phyloP scores from a whole-genome alignment of 306 rosid species.

The Arachis hypogaea region DNA sequence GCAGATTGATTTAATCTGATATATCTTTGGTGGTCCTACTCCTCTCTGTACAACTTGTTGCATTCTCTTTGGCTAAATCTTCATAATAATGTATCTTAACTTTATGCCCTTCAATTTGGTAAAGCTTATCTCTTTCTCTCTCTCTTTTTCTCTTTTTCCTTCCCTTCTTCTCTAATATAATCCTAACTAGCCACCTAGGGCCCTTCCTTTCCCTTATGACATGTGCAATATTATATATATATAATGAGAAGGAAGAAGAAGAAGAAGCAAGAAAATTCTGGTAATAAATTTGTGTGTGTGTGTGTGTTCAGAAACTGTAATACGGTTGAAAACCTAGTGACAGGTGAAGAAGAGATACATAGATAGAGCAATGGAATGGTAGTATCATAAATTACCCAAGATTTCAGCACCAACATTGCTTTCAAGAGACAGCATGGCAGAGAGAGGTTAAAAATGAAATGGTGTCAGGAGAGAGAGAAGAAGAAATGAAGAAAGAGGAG shows the following conservation, averaged over 20 bases:
- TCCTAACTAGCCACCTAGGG: too few relatives aligned
- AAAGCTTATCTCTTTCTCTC: constrained; percentile 30
- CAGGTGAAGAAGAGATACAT: constrained; percentile 9
- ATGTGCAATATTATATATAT: too few relatives aligned
- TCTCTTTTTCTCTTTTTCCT: not conserved
- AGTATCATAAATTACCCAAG: constrained; percentile 39
- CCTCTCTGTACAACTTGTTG: constrained; percentile 42
- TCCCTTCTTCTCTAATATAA: not conserved
- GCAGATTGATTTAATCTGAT: constrained; percentile 47
- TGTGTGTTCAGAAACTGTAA: constrained; percentile 21
- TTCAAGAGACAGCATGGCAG: constrained; percentile 41
- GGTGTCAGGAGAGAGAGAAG: constrained; percentile 46
- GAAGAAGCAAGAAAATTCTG: too few relatives aligned
- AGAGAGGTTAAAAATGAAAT: constrained; percentile 32
- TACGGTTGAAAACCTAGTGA: constrained; percentile 30
- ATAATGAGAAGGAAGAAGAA: too few relatives aligned
- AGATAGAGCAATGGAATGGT: constrained; percentile 1
- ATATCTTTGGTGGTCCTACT: constrained; percentile 54
- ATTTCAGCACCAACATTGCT: constrained; percentile 53
- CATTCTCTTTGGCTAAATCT: constrained; percentile 45
- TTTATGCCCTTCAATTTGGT: constrained; percentile 40
- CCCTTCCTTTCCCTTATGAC: too few relatives aligned
- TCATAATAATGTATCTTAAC: constrained; percentile 31
- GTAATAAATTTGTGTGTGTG: too few relatives aligned
- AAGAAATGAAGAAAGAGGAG: constrained; percentile 38